These are phyloP conservation scores for Tetrahymena borealis DNA, from an alignment of 73 alveolate species.

Conservation along the genomic window DNA sequence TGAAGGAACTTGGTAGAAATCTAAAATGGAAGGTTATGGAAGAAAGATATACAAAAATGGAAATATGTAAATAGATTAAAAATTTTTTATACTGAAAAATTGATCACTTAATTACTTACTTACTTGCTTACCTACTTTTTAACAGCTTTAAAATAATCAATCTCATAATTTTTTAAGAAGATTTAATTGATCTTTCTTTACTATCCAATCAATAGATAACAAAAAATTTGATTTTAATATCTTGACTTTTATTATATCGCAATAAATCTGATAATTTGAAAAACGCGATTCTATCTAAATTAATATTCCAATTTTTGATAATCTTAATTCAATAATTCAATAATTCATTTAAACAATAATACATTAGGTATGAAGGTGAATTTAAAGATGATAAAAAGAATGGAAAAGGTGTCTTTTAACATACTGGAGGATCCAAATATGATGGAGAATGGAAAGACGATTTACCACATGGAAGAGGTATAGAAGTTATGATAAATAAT, in stretches of 20 bases:
- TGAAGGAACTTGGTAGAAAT: slow-evolving; percentile 34
- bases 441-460: slow-evolving; percentile 53
- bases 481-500: slow-evolving; percentile 5
- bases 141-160: too few species aligned
- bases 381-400: slow-evolving; percentile 16
- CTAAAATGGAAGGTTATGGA: slow-evolving; percentile 27
- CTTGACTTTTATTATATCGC: too few species aligned
- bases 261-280: too few species aligned
- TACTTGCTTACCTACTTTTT: background rate
- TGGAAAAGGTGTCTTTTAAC: slow-evolving; percentile 23
- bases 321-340: too few species aligned
- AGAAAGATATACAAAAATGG: slow-evolving; percentile 35
- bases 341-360: background rate
- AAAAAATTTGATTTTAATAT: too few species aligned
- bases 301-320: too few species aligned
- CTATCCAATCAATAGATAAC: too few species aligned
- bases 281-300: too few species aligned
- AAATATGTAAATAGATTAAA: slow-evolving; percentile 13
- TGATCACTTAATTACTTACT: background rate
- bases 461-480: slow-evolving; percentile 56
- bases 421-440: slow-evolving; percentile 23
- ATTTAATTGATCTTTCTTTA: too few species aligned
- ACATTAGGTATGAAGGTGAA: slow-evolving; percentile 32
- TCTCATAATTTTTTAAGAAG: too few species aligned
- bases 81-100: too few species aligned